Conservation (phyloP, 2,329 filamentous ascomycete species). For the Fusarium luffae region DNA sequence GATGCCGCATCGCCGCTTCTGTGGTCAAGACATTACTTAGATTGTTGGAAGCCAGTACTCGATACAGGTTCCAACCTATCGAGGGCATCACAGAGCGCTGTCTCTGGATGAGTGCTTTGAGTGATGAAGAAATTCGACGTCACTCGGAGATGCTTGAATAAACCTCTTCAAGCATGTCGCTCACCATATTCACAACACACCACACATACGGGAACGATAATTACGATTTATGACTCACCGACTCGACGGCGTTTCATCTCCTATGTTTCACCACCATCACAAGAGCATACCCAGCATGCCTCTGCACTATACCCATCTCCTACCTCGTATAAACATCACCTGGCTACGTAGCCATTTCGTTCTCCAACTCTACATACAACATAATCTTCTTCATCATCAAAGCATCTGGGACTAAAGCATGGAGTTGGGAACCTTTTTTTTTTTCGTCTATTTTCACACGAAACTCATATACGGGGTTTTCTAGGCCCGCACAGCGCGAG, state of each 20-base stretch:
- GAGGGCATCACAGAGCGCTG: constrained; percentile 83
- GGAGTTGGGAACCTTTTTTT: constrained; percentile 43
- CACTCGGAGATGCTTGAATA: constrained; percentile 63
- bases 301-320: constrained; percentile 32
- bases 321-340: constrained; percentile 9
- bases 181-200: constrained; percentile 1
- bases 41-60: constrained; percentile 80
- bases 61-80: constrained; percentile 78
- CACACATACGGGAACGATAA: constrained; percentile 20
- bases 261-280: constrained; percentile 32
- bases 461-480: constrained; percentile 24
- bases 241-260: constrained; percentile 33
- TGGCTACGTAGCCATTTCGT: background rate
- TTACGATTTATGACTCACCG: constrained; percentile 40
- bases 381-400: constrained; percentile 30
- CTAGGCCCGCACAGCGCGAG: constrained; percentile 16
- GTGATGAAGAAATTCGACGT: constrained; percentile 77
- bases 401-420: constrained; percentile 42
- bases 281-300: constrained; percentile 38
- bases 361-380: constrained; percentile 13
- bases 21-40: constrained; percentile 84
- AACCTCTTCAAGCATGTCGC: background rate
- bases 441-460: constrained; percentile 27
- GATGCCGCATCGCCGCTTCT: constrained; percentile 78
- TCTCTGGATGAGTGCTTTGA: constrained; percentile 84